Base-by-base conservation (phyloP, 306 rosid species). In the Erythrophleum fordii region DNA sequence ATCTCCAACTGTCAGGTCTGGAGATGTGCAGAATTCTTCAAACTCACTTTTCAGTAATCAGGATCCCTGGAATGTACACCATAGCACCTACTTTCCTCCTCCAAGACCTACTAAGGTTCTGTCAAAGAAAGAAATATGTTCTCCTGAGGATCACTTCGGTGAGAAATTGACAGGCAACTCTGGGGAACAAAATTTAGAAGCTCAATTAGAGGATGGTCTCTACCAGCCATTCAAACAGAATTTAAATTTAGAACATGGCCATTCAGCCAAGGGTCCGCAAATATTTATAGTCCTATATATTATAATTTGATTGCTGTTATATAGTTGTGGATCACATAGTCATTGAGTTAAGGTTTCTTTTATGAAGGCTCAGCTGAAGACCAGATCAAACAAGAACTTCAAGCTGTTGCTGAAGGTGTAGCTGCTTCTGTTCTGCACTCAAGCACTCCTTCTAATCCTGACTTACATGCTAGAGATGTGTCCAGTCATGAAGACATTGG, bases 341-440 rank as follows among this genome's bases (percentile, higher is more conserved):
- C 61, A 52, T 80, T 31, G n/a, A 84, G 46, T 76, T 62, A 81
- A 41, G 25, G 72, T 69, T 75, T 81, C 61, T 59, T 66, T 69
- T 68, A 72, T 60, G 52, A 77, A 83, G 94, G 89, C 65, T 92
- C 90, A 17, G 80, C 87, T 0, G 97, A 92, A 84, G 98, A 92
- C 77, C 93, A 83, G 48, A 91, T 91, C 59, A 91, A 82, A 86
- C 86, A 90, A 83, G 94, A 91, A 41, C 97, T 92, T 84, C 94
- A 92, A 90, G 95, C 95, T 87, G 92, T 95, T 85, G 97, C 97
- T 5, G 97, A 92, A 84, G 93, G 89, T 70, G 97, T 95, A 45
- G 97, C 97, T 80, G 97, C 97, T 82, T 86, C 94, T 82, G 97
- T 91, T 83, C 84, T 92, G 79, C 93, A 81, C 83, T 78, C 92